phyloP scores from a whole-genome alignment of 768 basidiomycete species.

The Phylloporus rhodoxanthus region DNA sequence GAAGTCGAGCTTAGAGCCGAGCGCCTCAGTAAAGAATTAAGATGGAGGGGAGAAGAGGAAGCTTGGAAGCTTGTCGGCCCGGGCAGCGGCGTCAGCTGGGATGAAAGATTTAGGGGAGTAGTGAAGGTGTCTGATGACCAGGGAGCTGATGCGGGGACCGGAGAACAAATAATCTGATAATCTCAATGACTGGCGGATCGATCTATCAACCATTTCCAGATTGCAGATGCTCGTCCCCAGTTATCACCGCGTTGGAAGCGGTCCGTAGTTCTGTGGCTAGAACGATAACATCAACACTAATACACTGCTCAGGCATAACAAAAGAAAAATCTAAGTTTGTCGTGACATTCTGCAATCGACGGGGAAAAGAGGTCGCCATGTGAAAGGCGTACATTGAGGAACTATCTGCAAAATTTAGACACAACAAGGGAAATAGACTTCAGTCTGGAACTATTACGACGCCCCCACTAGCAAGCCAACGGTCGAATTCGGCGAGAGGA shows the following conservation, averaged over 20 bases:
- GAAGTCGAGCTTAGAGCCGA: slow-evolving; percentile 88
- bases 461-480: slow-evolving; percentile 61
- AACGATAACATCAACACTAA: neutral
- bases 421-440: neutral
- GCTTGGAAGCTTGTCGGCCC: slow-evolving; percentile 78
- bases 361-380: neutral
- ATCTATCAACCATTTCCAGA: neutral
- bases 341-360: neutral
- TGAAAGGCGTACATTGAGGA: neutral
- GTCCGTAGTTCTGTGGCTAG: neutral
- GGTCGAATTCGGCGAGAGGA: slow-evolving; percentile 60
- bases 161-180: neutral
- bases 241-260: neutral
- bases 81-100: slow-evolving; percentile 64
- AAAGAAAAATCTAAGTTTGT: neutral
- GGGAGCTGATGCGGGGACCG: slow-evolving; percentile 6
- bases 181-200: neutral
- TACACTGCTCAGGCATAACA: neutral
- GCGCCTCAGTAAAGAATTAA: slow-evolving; percentile 80
- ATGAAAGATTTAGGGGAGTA: slow-evolving; percentile 57
- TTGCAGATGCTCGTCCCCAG: neutral
- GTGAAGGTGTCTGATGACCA: slow-evolving; percentile 57
- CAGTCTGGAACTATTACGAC: slow-evolving; percentile 44
- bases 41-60: slow-evolving; percentile 73
- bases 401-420: neutral